Percentiles rank a stretch among this genome's conserved stretches.
Conservation (phyloP, 202 grass and related monocot genomes). For the Dendrocalamus latiflorus region DNA sequence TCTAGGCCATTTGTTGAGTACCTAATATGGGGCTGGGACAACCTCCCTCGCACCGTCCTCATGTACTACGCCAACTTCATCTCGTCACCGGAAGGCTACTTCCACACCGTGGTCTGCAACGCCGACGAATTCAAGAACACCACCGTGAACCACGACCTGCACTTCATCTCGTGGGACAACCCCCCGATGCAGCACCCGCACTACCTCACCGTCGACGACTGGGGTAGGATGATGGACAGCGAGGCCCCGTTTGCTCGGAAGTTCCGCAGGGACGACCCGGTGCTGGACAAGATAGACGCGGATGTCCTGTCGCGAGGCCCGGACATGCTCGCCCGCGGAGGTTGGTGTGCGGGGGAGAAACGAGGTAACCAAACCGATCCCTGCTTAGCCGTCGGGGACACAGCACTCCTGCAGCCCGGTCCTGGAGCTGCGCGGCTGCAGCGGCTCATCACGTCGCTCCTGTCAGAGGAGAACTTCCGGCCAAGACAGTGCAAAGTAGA, state of each 20-base stretch:
- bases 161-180: conserved; percentile 94
- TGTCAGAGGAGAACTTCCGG: conserved; percentile 79
- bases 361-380: conserved; percentile 34
- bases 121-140: conserved; percentile 68
- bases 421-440: conserved; percentile 58
- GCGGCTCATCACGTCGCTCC: conserved; percentile 52
- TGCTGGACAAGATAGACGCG: conserved; percentile 65
- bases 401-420: conserved; percentile 35
- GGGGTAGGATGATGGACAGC: conserved; percentile 56
- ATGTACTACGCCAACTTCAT: conserved; percentile 95
- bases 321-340: conserved; percentile 50
- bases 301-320: conserved; percentile 39
- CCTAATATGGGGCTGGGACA: conserved; percentile 91
- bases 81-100: conserved; percentile 84
- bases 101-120: conserved; percentile 86
- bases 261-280: conserved; percentile 54
- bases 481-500: conserved; percentile 52
- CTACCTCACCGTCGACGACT: conserved; percentile 48
- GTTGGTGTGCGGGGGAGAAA: conserved; percentile 39
- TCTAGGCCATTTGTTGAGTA: conserved; percentile 71
- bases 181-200: conserved; percentile 90
- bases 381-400: conserved; percentile 52
- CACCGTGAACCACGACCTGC: conserved; percentile 73
- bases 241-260: conserved; percentile 77
- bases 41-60: conserved; percentile 73